Conservation (phyloP, 176 grass and related monocot genomes). For the Bothriochloa decipiens region DNA sequence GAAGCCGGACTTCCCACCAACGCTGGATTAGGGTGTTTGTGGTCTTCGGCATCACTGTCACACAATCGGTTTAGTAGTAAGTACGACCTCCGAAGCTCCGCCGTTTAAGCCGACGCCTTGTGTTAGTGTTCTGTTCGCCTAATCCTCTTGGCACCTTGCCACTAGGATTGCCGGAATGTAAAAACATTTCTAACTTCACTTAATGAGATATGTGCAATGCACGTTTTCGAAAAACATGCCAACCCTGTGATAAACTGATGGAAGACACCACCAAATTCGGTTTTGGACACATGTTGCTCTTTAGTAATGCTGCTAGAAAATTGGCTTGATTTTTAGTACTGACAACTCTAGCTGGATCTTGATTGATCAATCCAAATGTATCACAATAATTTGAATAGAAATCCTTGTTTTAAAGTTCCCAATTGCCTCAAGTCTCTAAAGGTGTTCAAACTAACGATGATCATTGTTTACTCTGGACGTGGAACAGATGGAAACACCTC, state of each 20-base stretch:
- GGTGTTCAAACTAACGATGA: background rate
- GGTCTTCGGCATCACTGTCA: no score
- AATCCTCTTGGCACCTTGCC: no score
- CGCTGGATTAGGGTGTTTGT: no score
- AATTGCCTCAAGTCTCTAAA: background rate
- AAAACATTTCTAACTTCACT: no score
- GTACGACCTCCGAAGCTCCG: no score
- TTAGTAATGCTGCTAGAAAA: background rate
- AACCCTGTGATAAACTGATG: background rate
- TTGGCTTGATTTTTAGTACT: background rate
- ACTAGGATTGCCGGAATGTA: no score
- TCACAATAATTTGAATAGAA: background rate
- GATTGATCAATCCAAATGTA: background rate
- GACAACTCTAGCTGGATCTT: background rate
- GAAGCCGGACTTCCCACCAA: no score
- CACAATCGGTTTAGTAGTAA: no score
- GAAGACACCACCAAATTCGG: background rate
- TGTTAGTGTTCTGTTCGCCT: no score
- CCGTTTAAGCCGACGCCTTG: no score
- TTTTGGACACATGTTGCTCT: background rate
- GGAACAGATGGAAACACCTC: background rate
- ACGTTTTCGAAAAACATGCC: no score
- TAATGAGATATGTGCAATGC: no score
- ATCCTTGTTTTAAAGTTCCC: background rate
- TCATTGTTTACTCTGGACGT: background rate